A percentile compares a stretch with the other conserved stretches of the same genome.
These are phyloP conservation scores for Ogataea henricii DNA, from an alignment of 805 yeast genomes.

Conservation along the genomic window DNA sequence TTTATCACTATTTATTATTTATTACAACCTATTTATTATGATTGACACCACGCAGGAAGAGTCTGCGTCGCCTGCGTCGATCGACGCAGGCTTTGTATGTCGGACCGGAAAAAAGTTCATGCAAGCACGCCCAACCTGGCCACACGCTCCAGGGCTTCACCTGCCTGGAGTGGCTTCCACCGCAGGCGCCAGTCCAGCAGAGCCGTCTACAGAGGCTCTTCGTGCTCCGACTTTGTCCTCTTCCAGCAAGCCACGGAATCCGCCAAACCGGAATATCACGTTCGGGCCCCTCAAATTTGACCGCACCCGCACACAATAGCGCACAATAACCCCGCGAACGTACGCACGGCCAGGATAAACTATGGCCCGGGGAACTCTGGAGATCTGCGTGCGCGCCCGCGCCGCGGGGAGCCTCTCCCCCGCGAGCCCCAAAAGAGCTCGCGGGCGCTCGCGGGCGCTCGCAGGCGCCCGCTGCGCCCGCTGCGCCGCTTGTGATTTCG, in stretches of 20 bases:
- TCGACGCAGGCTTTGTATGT: no score
- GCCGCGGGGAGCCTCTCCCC: no score
- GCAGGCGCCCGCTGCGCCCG: background rate
- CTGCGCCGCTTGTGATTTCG: background rate
- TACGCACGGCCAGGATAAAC: background rate
- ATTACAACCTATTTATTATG: background rate
- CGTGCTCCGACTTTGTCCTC: background rate
- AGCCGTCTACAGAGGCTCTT: no score
- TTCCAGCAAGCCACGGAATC: background rate
- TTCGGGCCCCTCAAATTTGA: background rate
- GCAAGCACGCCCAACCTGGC: no score
- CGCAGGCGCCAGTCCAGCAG: no score
- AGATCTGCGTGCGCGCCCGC: background rate
- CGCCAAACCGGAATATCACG: slow-evolving; percentile 2
- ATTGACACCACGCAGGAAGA: no score
- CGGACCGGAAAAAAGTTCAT: no score
- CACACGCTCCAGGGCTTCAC: no score
- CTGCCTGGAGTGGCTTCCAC: no score
- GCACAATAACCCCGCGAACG: slow-evolving; percentile 4
- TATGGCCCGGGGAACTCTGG: background rate
- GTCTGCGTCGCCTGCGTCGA: no score
- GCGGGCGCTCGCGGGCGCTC: no score
- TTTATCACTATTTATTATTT: slow-evolving; percentile 6
- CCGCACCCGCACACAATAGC: background rate
- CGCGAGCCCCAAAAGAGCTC: no score